Percentiles rank a stretch among this genome's conserved stretches.
These are phyloP conservation scores for Kazachstania sp. DNA, from an alignment of 1,139 yeast species.

Conservation along the genomic window DNA sequence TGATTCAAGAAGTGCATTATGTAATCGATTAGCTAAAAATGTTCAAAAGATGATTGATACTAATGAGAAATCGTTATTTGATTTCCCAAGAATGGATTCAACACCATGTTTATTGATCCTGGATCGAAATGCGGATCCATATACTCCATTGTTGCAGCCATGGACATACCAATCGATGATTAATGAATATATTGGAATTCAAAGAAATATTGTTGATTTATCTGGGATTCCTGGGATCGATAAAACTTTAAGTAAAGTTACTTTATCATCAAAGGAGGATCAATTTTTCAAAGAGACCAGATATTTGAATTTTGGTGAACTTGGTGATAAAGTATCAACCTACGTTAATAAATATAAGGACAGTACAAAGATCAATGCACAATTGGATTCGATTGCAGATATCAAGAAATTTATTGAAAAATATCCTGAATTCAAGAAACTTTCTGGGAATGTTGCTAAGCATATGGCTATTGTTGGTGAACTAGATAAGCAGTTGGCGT, in stretches of 20 bases:
- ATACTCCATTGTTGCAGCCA: constrained; percentile 84
- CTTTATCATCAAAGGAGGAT: constrained; percentile 62
- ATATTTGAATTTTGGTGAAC: constrained; percentile 88
- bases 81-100: constrained; percentile 48
- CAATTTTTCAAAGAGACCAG: constrained; percentile 68
- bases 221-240: constrained; percentile 34
- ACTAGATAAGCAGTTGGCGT: constrained; percentile 59
- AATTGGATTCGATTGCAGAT: constrained; percentile 70
- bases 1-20: constrained; percentile 43
- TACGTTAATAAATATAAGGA: constrained; percentile 77
- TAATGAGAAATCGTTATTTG: constrained; percentile 54
- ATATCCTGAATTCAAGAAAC: constrained; percentile 84
- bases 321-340: constrained; percentile 79
- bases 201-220: constrained; percentile 69
- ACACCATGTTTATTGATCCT: constrained; percentile 71
- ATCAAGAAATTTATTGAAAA: constrained; percentile 85
- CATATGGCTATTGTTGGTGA: constrained; percentile 88
- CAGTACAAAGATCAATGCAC: constrained; percentile 67
- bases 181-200: constrained; percentile 78
- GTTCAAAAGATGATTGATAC: constrained; percentile 51
- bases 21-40: constrained; percentile 60
- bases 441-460: constrained; percentile 84
- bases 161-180: constrained; percentile 99
- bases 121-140: constrained; percentile 83
- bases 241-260: constrained; percentile 49